Evolutionary conservation across 108 stramenopile species (phyloP).

Genomic region (Cyclotella distinguenda): DNA sequence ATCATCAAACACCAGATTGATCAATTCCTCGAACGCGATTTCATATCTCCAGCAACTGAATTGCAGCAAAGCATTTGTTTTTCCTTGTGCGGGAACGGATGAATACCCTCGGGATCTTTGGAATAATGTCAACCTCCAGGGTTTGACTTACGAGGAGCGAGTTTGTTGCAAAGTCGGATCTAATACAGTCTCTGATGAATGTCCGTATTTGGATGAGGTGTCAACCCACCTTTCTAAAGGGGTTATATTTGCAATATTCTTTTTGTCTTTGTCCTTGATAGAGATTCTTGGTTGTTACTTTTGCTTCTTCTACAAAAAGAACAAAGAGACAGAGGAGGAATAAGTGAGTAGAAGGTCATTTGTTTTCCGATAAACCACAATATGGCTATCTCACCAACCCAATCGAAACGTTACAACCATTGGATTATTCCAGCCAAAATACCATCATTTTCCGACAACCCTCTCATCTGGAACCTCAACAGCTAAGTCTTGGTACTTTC

Average conservation of each 20-base stretch:
- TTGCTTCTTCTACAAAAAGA: conserved; percentile 31
- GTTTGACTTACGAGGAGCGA: conserved; percentile 23
- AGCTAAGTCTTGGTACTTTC: too few relatives aligned
- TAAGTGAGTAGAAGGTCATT: too few relatives aligned
- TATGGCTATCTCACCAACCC: too few relatives aligned
- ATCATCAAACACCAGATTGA: background rate
- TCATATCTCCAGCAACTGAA: conserved; percentile 3
- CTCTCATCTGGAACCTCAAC: too few relatives aligned
- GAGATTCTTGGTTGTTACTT: conserved; percentile 38
- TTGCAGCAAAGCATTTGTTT: conserved; percentile 38
- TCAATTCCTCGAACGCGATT: background rate
- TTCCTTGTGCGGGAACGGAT: conserved; percentile 30
- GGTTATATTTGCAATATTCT: conserved; percentile 39
- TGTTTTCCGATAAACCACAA: too few relatives aligned
- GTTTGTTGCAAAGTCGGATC: conserved; percentile 44
- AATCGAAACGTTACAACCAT: too few relatives aligned
- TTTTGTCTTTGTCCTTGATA: conserved; percentile 20
- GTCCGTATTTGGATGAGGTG: conserved; percentile 32
- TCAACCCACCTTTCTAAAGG: conserved; percentile 5
- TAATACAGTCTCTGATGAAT: conserved; percentile 15
- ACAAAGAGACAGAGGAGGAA: background rate
- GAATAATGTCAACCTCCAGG: conserved; percentile 23
- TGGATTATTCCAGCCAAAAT: too few relatives aligned
- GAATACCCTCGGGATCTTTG: conserved; percentile 39
- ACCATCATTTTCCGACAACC: too few relatives aligned